Base-by-base conservation (phyloP, 2,329 filamentous ascomycete species). In the Akanthomyces dipterigenus region DNA sequence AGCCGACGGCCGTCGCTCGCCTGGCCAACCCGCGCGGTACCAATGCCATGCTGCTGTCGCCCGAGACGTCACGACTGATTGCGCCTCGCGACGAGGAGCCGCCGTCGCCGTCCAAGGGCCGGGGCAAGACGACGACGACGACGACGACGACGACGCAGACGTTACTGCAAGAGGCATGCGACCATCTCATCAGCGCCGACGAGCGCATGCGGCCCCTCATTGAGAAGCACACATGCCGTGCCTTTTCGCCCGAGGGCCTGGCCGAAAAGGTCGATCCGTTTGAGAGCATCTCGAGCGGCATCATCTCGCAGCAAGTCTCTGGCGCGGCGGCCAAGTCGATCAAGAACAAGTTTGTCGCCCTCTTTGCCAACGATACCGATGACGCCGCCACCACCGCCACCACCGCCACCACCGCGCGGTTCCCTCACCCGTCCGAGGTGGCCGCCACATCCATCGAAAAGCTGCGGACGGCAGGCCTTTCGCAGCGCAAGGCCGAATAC, bases 281-380 rank as follows among this genome's bases (percentile, higher is more conserved):
- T 70, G 88, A 89, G 67, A 87, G 85, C 62, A 81, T 99, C 38
- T 83, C 85, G 43, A 93, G 88, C 73, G 89, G 92, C 56, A 97
- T 99, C 70, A 96, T 98, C 68, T 92, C 91, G 58, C 95, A 98
- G 76, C 95, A 99, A 77, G 93, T 99, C 22, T 96, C 92, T 1
- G 92, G 93, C 20, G 91, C 92, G 6, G 95, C 95, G 0, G 95
- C 95, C 14, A 88, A 85, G 66, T 90, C 90, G 6, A 98, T 99
- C 76, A 93, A 93, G 73, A 83, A 83, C 55, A 93, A 91, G 65
- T 97, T 97, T 72, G 77, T 96, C 22, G 80, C 78, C 1, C 77
- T 97, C 6, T 97, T 96, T 73, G 67, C 72, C 40, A 72, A 77
- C 31, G 24, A 43, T 9, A 68, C 69, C 56, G 64, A 64, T 28